A percentile compares a stretch with the other conserved stretches of the same genome.
These are phyloP conservation scores for Bifiguratus adelaidae DNA, from an alignment of 192 early-diverging fungal species.

Conservation along the genomic window DNA sequence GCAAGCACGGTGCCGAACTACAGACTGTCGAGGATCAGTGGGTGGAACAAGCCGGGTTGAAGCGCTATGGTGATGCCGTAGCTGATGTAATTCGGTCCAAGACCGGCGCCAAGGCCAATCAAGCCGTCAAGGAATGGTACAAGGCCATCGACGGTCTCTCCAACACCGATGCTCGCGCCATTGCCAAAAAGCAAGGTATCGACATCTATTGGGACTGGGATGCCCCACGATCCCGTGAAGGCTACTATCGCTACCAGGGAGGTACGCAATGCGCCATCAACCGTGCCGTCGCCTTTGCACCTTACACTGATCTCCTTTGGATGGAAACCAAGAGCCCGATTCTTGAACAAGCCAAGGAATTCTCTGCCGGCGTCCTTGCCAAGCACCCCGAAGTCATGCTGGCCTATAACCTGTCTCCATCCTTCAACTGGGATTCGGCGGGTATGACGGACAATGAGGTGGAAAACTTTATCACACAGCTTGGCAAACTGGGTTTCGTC, in stretches of 20 bases:
- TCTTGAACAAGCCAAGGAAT: constrained; percentile 82
- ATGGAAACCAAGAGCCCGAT: constrained; percentile 98
- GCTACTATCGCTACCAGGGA: constrained; percentile 95
- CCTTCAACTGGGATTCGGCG: constrained; percentile 95
- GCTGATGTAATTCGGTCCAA: constrained; percentile 58
- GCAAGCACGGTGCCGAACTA: constrained; percentile 61
- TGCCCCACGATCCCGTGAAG: constrained; percentile 81
- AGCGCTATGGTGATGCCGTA: constrained; percentile 74
- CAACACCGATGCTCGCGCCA: constrained; percentile 70
- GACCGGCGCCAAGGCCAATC: constrained; percentile 34
- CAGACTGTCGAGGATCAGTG: constrained; percentile 79
- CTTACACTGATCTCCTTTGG: constrained; percentile 88
- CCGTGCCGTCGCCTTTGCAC: constrained; percentile 73
- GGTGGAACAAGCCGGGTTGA: constrained; percentile 67
- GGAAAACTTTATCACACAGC: constrained; percentile 64
- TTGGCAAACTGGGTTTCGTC: constrained; percentile 86
- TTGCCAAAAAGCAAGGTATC: constrained; percentile 66
- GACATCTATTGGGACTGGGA: constrained; percentile 86
- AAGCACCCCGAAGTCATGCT: constrained; percentile 77
- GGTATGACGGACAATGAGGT: constrained; percentile 90
- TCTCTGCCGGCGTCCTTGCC: constrained; percentile 71
- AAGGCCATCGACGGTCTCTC: constrained; percentile 47
- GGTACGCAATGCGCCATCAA: constrained; percentile 83
- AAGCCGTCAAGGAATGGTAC: constrained; percentile 22
- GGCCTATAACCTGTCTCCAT: constrained; percentile 94